These are phyloP conservation scores for Podaxis sp. DNA, from an alignment of 768 basidiomycete genomes.

Conservation along the genomic window DNA sequence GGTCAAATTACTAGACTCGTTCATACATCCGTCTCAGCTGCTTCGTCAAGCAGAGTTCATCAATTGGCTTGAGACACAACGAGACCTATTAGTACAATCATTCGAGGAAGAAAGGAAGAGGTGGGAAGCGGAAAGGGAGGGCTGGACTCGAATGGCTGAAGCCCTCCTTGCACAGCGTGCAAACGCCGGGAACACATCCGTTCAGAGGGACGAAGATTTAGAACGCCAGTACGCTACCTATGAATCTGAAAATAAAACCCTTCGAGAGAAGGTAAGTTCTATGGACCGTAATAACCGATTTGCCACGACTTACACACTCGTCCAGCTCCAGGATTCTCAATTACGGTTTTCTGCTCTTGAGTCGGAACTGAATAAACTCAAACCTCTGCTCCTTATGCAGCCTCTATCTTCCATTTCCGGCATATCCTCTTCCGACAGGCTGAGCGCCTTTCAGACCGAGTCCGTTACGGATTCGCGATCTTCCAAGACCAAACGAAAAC, in stretches of 20 bases:
- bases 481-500: slow-evolving; percentile 25
- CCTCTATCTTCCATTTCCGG: slow-evolving; percentile 33
- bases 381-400: slow-evolving; percentile 69
- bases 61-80: slow-evolving; percentile 51
- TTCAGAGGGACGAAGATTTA: slow-evolving; percentile 50
- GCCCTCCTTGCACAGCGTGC: slow-evolving; percentile 56
- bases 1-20: slow-evolving; percentile 38
- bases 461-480: not conserved
- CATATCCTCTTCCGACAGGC: not conserved
- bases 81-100: slow-evolving; percentile 54
- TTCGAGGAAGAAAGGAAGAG: slow-evolving; percentile 57
- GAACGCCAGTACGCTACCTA: slow-evolving; percentile 49
- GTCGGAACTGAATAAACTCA: slow-evolving; percentile 61
- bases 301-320: not conserved
- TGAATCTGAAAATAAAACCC: slow-evolving; percentile 60
- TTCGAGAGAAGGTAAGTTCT: slow-evolving; percentile 58
- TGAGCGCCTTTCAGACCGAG: not conserved
- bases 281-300: not conserved
- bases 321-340: slow-evolving; percentile 60
- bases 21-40: slow-evolving; percentile 44
- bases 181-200: slow-evolving; percentile 28
- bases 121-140: slow-evolving; percentile 62
- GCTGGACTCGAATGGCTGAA: slow-evolving; percentile 68
- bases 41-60: slow-evolving; percentile 64
- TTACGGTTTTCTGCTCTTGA: slow-evolving; percentile 56